Base-by-base conservation (phyloP, 257 asterid species). In the Nicotiana benthamiana region DNA sequence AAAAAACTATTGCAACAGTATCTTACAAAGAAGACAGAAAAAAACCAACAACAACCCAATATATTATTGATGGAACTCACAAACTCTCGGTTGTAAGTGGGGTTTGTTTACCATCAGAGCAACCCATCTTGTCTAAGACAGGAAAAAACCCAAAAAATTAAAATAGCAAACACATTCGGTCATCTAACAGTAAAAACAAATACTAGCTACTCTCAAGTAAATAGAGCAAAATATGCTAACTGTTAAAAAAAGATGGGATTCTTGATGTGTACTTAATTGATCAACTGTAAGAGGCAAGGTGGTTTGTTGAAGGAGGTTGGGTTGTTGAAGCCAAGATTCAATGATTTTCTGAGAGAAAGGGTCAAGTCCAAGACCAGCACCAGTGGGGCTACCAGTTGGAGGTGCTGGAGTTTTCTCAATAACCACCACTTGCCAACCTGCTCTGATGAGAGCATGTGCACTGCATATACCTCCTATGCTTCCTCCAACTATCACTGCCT, bases 341-440 rank as follows among this genome's bases (percentile, higher is more conserved):
- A 92, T 81, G 72, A 89, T 86, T 51, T 82, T 82, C 46, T 83
- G 82, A 53, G 97, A 84, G 53, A 84, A 65, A 40, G 88, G 86
- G 64, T 93, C 96, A 65, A 94, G 90, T 12, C 96, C 97, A 67
- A 94, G 93, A 2, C 98, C 96, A 26, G 97, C 97, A 2, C 98
- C 96, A 65, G 97, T 89, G 83, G 97, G 90, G 77, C 87, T 87
- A 24, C 96, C 94, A 12, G 85, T 86, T 10, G 96, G 97, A 9
- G 97, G 97, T 52, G 91, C 80, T 75, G 75, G 43, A 0, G 97
- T 88, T 84, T 94, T 92, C 90, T 94, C 98, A 85, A 94, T 85
- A 82, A 94, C 94, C 87, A 88, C 92, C 80, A 91, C 97, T 60
- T 91, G 90, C 98, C 97, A 94, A 2, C 90, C 96, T 26, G 93